Evolutionary conservation across 768 basidiomycete species (phyloP), one percentile per base, ranked within the genome.

Genomic region (Hericium coralloides): DNA sequence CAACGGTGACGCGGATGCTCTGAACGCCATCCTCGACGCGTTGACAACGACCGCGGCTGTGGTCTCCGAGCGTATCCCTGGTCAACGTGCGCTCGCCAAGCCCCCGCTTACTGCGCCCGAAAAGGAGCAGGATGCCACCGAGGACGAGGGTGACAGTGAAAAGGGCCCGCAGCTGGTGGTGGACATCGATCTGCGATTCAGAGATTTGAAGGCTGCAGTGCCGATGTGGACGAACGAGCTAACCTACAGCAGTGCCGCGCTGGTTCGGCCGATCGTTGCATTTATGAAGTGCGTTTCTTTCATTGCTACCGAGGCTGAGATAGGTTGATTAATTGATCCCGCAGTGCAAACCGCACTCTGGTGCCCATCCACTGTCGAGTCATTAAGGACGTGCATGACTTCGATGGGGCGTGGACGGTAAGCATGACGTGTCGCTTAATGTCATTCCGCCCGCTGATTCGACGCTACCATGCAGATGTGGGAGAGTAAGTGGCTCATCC

Each of bases 401-500:
- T 98, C 67, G 92, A 98, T 69, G 97, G 97, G 4, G 82, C 92
- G 20, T 98, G 94, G 95, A 98, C 92, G 55, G 90, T 93, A 68
- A 67, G 88, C 79, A 20, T 51, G 55, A 38, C 15, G 20, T 56
- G 14, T 41, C 54, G 25, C 55, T 18, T 49, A 31, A 51, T 51
- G n/a, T 60, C 39, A 49, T 31, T 31, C 31, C 8, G 31, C 31
- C 7, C 26, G 36, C 60, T 56, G 37, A 55, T 59, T 45, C 60
- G 53, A 45, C 18, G 58, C 55, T 15, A 22, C 38, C 39, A 43
- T 53, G 22, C 60, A 93, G 92, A 86, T 93, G 80, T 95, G 93
- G 87, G 92, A 95, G 76, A 91, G 91, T 93, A 72, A 71, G 87
- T 62, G 47, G n/a, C 25, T 22, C 14, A 37, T 53, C 14, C 39